phyloP scores from a whole-genome alignment of 306 rosid genomes.

The Pterocarpus santalinus region DNA sequence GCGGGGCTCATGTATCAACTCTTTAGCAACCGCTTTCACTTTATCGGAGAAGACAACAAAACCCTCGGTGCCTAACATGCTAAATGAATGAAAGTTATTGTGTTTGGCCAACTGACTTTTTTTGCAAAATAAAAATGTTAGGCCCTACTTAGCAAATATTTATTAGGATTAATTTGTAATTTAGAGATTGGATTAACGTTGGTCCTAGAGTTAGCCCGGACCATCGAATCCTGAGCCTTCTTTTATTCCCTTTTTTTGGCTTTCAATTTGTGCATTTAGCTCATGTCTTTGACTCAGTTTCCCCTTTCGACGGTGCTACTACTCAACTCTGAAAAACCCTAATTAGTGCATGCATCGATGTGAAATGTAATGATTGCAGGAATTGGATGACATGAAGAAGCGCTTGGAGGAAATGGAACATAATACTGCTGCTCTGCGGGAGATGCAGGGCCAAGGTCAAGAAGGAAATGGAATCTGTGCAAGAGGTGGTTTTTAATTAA shows the following conservation, averaged over 20 bases:
- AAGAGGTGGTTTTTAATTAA: constrained; percentile 29
- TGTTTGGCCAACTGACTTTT: too few species aligned
- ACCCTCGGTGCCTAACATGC: too few species aligned
- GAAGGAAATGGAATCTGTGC: constrained; percentile 69
- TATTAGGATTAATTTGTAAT: too few species aligned
- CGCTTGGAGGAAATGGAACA: constrained; percentile 78
- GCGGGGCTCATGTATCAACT: too few species aligned
- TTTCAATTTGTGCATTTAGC: not conserved
- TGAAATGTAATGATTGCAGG: constrained; percentile 44
- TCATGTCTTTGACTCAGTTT: not conserved
- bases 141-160: too few species aligned
- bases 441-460: constrained; percentile 81
- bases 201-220: too few species aligned
- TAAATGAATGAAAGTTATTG: too few species aligned
- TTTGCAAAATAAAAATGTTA: too few species aligned
- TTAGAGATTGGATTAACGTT: too few species aligned
- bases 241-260: not conserved
- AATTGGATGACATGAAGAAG: constrained; percentile 74
- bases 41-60: too few species aligned
- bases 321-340: constrained; percentile 45
- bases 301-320: not conserved
- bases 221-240: too few species aligned
- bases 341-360: constrained; percentile 20
- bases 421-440: constrained; percentile 75
- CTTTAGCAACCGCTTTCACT: too few species aligned